Conservation (phyloP, 176 grass and related monocot species). For the Oryza meridionalis region DNA sequence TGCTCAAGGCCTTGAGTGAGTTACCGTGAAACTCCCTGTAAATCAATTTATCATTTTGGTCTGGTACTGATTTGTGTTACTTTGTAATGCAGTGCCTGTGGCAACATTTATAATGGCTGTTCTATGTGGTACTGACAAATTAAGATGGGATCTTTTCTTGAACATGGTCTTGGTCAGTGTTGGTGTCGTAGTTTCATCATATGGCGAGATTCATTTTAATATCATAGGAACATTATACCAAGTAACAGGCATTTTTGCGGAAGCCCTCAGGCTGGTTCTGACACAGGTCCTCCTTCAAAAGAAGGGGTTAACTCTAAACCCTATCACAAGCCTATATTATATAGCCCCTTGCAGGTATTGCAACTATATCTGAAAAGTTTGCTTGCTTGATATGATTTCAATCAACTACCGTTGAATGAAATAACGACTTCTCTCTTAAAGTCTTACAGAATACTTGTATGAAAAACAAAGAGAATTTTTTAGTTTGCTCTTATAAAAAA, state of each 20-base stretch:
- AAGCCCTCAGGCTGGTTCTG: slow-evolving; percentile 95
- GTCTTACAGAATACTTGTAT: slow-evolving; percentile 10
- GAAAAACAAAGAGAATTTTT: background rate
- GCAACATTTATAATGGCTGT: slow-evolving; percentile 98
- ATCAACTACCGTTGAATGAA: slow-evolving; percentile 22
- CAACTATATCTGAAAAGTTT: slow-evolving; percentile 36
- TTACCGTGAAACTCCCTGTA: slow-evolving; percentile 34
- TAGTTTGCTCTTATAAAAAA: background rate
- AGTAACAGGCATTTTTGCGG: slow-evolving; percentile 94
- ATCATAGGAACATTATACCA: slow-evolving; percentile 94
- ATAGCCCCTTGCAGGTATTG: slow-evolving; percentile 98
- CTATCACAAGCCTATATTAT: slow-evolving; percentile 98
- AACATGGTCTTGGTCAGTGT: slow-evolving; percentile 99
- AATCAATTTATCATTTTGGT: background rate
- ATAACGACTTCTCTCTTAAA: background rate
- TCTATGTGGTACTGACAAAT: slow-evolving; percentile 93
- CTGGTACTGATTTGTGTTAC: slow-evolving; percentile 27
- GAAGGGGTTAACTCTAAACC: slow-evolving; percentile 95
- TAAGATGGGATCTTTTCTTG: slow-evolving; percentile 87
- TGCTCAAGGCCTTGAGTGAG: slow-evolving; percentile 99
- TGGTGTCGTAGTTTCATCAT: slow-evolving; percentile 95
- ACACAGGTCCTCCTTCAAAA: slow-evolving; percentile 99
- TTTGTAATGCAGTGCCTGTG: slow-evolving; percentile 88
- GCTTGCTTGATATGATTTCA: slow-evolving; percentile 29
- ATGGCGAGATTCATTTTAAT: slow-evolving; percentile 98